Evolutionary conservation across 2,329 filamentous ascomycete genomes (phyloP).

Genomic region (Talaromyces amestolkiae): DNA sequence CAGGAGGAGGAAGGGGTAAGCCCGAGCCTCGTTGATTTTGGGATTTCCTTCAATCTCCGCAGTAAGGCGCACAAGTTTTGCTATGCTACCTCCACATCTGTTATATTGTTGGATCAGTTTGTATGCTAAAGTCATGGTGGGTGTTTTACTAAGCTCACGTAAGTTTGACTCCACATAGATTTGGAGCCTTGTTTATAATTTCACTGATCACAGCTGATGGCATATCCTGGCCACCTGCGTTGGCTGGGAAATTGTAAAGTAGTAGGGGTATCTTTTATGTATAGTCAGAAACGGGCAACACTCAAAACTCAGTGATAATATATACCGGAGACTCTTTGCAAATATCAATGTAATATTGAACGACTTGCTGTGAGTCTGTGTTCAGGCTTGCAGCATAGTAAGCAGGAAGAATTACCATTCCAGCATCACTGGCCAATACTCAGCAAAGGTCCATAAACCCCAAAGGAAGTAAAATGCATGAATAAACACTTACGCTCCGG

Average conservation of each 20-base stretch:
- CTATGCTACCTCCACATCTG: constrained; percentile 27
- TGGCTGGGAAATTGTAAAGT: constrained; percentile 27
- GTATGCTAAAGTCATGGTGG: not conserved
- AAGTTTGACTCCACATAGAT: constrained; percentile 26
- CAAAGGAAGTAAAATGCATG: not conserved
- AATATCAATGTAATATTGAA: constrained; percentile 28
- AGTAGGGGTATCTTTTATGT: constrained; percentile 24
- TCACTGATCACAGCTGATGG: constrained; percentile 24
- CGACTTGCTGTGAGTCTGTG: constrained; percentile 23
- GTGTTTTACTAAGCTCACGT: constrained; percentile 21
- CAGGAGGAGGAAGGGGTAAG: constrained; percentile 25
- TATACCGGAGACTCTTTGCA: constrained; percentile 26
- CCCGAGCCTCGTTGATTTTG: constrained; percentile 18
- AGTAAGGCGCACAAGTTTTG: constrained; percentile 24
- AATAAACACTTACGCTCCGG: constrained; percentile 24
- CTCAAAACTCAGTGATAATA: not conserved
- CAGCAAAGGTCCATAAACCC: not conserved
- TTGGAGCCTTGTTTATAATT: constrained; percentile 22
- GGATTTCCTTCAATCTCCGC: constrained; percentile 20
- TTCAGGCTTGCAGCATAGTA: constrained; percentile 28
- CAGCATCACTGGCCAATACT: constrained; percentile 23
- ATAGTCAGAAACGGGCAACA: not conserved
- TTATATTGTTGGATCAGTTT: not conserved
- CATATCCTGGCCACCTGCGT: constrained; percentile 27
- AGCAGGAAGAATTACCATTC: constrained; percentile 27